A percentile compares a stretch with the other conserved stretches of the same genome.
These are phyloP conservation scores for Quercus lobata DNA, from an alignment of 331 rosid species.

Conservation along the genomic window DNA sequence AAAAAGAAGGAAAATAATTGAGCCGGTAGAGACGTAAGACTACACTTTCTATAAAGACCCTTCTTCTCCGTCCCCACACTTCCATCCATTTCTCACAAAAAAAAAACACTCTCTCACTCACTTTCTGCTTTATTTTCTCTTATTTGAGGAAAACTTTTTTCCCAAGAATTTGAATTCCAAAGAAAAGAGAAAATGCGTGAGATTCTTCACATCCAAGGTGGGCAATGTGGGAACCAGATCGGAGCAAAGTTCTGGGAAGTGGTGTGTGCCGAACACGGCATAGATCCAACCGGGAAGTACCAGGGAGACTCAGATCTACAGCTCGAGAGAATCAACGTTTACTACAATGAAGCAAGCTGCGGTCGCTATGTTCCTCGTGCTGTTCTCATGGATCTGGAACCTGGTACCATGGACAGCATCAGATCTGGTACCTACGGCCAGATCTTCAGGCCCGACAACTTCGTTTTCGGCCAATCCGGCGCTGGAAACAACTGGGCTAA, in stretches of 20 bases:
- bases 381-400: conserved; percentile 75
- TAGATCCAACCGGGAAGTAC: conserved; percentile 54
- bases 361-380: conserved; percentile 62
- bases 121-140: neutral
- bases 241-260: conserved; percentile 70
- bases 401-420: conserved; percentile 72
- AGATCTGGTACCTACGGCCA: conserved; percentile 55
- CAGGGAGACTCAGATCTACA: conserved; percentile 48
- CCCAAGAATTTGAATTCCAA: neutral
- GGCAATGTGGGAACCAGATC: conserved; percentile 70
- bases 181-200: conserved; percentile 44
- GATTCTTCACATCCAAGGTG: conserved; percentile 61
- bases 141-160: neutral
- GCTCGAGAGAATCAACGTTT: conserved; percentile 62
- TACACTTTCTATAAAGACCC: conserved; percentile 30
- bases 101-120: neutral
- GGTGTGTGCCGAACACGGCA: conserved; percentile 62
- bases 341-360: conserved; percentile 60
- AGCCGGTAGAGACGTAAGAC: neutral
- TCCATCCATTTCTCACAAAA: neutral
- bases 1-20: too few species aligned
- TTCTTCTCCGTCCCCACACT: conserved; percentile 41
- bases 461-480: conserved; percentile 60
- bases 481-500: conserved; percentile 70
- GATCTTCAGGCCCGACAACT: conserved; percentile 58